Evolutionary conservation across 2,329 filamentous ascomycete genomes (phyloP).

Genomic region (Sporothrix luriei): DNA sequence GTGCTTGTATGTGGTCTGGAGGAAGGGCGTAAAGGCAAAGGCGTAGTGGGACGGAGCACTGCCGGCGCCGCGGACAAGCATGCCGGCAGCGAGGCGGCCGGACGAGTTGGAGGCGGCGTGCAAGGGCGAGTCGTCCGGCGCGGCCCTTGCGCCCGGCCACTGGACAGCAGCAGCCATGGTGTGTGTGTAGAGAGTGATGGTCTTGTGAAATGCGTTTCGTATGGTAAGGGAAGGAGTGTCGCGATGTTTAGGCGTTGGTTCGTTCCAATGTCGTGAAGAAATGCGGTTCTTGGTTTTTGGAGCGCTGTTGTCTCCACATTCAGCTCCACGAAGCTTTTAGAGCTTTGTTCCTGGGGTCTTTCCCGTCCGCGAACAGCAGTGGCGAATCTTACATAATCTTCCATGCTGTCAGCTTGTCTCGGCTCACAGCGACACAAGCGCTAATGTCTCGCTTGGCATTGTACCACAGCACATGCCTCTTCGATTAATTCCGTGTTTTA

Average conservation of each 20-base stretch:
- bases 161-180: slow-evolving; percentile 10
- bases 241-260: neutral
- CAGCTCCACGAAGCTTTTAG: slow-evolving; percentile 11
- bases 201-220: neutral
- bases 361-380: slow-evolving; percentile 10
- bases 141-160: neutral
- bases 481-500: neutral
- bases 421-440: too few species aligned
- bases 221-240: neutral
- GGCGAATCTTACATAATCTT: slow-evolving; percentile 22
- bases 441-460: too few species aligned
- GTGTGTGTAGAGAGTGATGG: too few species aligned
- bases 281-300: neutral
- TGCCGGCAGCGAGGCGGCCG: slow-evolving; percentile 48
- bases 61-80: slow-evolving; percentile 54
- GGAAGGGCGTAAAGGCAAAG: slow-evolving; percentile 85
- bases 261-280: neutral
- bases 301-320: neutral
- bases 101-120: slow-evolving; percentile 34
- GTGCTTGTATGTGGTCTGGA: slow-evolving; percentile 80
- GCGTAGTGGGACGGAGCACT: slow-evolving; percentile 58
- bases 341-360: neutral
- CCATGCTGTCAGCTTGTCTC: too few species aligned
- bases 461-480: neutral
- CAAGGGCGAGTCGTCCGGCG: neutral